phyloP scores from a whole-genome alignment of 164 flowering plant genomes.

The Vitis vinifera region ASM3070453v1 NC_081820.1:2738001-2738500 shows the following conservation, averaged over 20 bases:
- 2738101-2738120: no score
- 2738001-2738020: no score
- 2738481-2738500: background rate
- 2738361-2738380: conserved; percentile 84
- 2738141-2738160: background rate
- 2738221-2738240: no score
- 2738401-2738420: conserved; percentile 61
- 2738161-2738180: background rate
- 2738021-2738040: no score
- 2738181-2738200: background rate
- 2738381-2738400: conserved; percentile 78
- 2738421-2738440: conserved; percentile 56
- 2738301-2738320: background rate
- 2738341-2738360: background rate
- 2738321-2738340: background rate
- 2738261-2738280: no score
- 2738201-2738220: no score
- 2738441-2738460: conserved; percentile 60
- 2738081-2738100: no score
- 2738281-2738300: no score
- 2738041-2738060: no score
- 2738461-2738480: conserved; percentile 13
- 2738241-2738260: no score
- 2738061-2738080: no score
- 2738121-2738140: background rate